Percentiles rank a stretch among this genome's conserved stretches.
These are phyloP conservation scores for Sugiyamaella xylanicola DNA, from an alignment of 1,139 yeast genomes.

Conservation along the genomic window DNA sequence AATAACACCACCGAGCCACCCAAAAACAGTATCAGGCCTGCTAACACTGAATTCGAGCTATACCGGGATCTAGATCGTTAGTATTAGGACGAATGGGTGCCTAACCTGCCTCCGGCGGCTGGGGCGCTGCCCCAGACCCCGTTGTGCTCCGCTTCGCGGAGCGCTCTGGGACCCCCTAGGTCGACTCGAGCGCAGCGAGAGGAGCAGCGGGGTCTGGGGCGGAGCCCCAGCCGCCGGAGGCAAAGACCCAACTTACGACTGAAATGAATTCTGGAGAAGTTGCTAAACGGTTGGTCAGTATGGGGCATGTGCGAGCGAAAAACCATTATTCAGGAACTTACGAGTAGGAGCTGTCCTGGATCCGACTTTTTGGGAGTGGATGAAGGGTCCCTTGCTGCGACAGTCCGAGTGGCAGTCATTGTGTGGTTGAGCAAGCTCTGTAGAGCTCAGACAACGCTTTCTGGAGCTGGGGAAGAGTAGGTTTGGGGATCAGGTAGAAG, in stretches of 20 bases:
- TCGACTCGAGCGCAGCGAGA: background rate
- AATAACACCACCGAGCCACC: conserved; percentile 42
- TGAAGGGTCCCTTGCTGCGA: background rate
- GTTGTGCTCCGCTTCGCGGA: too few relatives aligned
- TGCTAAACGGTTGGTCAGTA: conserved; percentile 19
- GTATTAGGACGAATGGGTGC: conserved; percentile 9
- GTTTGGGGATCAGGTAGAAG: too few relatives aligned
- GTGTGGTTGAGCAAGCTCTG: too few relatives aligned
- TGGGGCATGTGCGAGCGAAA: too few relatives aligned
- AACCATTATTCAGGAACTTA: conserved; percentile 20
- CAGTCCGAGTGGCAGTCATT: background rate
- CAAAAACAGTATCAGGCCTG: conserved; percentile 41
- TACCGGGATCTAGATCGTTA: conserved; percentile 31
- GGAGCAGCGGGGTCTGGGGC: background rate
- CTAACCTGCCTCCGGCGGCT: background rate
- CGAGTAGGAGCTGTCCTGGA: conserved; percentile 29
- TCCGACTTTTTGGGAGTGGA: conserved; percentile 5
- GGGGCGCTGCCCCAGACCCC: background rate
- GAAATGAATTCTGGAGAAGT: conserved; percentile 30
- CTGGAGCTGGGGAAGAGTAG: too few relatives aligned
- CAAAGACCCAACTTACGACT: conserved; percentile 22
- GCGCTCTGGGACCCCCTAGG: too few relatives aligned
- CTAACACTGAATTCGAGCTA: conserved; percentile 41
- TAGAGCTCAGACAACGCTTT: too few relatives aligned
- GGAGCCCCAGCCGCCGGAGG: background rate